Conservation (phyloP, 768 basidiomycete species). For the Crassisporium funariophilum region DNA sequence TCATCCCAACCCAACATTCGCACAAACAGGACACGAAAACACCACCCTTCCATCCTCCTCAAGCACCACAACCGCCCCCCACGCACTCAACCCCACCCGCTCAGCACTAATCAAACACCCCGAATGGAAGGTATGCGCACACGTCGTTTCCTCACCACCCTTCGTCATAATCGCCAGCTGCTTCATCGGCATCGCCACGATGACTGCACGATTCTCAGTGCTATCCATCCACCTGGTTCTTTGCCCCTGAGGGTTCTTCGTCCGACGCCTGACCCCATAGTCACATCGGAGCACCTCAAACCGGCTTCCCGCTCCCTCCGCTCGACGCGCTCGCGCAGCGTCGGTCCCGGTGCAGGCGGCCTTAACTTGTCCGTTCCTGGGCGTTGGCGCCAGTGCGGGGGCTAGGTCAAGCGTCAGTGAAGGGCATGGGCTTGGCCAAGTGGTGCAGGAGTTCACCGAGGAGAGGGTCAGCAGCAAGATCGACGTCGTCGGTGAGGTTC, state of each 20-base stretch:
- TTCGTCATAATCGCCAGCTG: conserved; percentile 41
- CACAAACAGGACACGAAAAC: conserved; percentile 76
- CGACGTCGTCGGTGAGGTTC: too few relatives aligned
- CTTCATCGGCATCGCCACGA: conserved; percentile 29
- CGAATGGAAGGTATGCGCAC: conserved; percentile 71
- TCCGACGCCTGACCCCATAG: conserved; percentile 76
- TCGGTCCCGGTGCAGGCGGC: conserved; percentile 67
- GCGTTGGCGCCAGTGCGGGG: not conserved
- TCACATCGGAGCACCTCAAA: conserved; percentile 69
- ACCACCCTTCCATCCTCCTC: conserved; percentile 45
- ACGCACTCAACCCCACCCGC: conserved; percentile 59
- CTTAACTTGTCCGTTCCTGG: conserved; percentile 54
- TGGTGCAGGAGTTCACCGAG: conserved; percentile 12
- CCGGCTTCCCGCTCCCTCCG: conserved; percentile 72
- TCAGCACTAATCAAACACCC: conserved; percentile 72
- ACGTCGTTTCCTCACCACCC: conserved; percentile 36
- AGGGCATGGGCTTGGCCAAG: conserved; percentile 11
- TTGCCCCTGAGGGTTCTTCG: conserved; percentile 65
- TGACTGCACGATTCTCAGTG: conserved; percentile 30
- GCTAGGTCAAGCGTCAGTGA: not conserved
- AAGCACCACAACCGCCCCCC: conserved; percentile 47
- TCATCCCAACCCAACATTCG: conserved; percentile 67
- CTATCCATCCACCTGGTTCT: too few relatives aligned
- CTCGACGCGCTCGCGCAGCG: conserved; percentile 74
- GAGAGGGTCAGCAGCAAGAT: not conserved